Conservation (phyloP, 371 early-diverging fungal genomes). For the Mortierella sp. region DNA sequence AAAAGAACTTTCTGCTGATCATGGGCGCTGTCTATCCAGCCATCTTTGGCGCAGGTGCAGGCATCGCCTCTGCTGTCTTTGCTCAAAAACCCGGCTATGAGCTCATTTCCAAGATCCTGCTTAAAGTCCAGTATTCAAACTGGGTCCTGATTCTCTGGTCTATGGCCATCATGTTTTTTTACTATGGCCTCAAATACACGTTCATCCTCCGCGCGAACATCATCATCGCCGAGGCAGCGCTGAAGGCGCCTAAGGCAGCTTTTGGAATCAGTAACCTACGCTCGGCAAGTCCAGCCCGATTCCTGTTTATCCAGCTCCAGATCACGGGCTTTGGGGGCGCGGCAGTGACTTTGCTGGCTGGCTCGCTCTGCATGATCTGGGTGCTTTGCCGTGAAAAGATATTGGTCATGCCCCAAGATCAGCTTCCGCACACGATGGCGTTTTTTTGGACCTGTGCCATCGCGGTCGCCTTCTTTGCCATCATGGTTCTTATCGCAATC, state of each 20-base stretch:
- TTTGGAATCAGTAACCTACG: constrained; percentile 47
- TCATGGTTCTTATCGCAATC: constrained; percentile 35
- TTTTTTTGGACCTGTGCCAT: constrained; percentile 54
- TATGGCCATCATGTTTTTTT: constrained; percentile 53
- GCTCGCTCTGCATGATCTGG: constrained; percentile 52
- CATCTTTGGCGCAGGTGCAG: constrained; percentile 28
- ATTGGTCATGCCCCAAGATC: constrained; percentile 20
- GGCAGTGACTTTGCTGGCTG: constrained; percentile 39
- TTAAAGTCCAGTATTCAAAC: constrained; percentile 39
- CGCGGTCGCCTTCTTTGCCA: constrained; percentile 29
- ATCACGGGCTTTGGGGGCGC: constrained; percentile 52
- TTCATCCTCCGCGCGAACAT: constrained; percentile 54
- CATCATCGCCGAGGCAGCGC: constrained; percentile 49
- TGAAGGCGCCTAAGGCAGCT: constrained; percentile 45
- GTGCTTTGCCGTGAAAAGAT: constrained; percentile 28
- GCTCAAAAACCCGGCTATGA: constrained; percentile 32
- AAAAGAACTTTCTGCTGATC: constrained; percentile 42
- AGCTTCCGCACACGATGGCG: constrained; percentile 42
- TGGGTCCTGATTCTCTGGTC: constrained; percentile 53
- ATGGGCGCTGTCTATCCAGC: constrained; percentile 50
- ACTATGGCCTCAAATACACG: constrained; percentile 55
- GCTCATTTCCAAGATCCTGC: constrained; percentile 19
- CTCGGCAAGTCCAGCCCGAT: constrained; percentile 47
- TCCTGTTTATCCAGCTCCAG: constrained; percentile 50
- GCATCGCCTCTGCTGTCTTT: constrained; percentile 33